Percentiles rank a stretch among this genome's conserved stretches.
These are phyloP conservation scores for Suillus paluster DNA, from an alignment of 768 basidiomycete genomes.

Conservation along the genomic window DNA sequence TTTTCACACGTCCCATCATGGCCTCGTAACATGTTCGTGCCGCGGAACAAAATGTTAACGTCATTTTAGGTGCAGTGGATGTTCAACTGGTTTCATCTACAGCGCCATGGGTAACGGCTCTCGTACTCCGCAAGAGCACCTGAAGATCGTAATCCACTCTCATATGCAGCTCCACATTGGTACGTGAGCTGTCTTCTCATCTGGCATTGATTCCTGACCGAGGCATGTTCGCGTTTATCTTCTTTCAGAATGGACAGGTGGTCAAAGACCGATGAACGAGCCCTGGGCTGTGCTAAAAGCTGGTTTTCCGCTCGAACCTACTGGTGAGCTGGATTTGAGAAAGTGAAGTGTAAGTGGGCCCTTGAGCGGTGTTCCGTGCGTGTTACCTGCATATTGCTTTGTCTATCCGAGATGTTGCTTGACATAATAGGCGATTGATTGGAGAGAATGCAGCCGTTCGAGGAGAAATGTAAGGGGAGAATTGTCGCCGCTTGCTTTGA, in stretches of 20 bases:
- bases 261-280: slow-evolving; percentile 33
- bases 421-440: neutral
- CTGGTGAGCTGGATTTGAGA: slow-evolving; percentile 24
- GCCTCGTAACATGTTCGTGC: neutral
- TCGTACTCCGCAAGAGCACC: slow-evolving; percentile 16
- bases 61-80: neutral
- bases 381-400: neutral
- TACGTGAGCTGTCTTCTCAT: neutral
- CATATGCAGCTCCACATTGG: slow-evolving; percentile 8
- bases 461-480: neutral
- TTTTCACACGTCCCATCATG: neutral
- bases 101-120: slow-evolving; percentile 10
- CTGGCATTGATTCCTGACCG: neutral
- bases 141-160: neutral
- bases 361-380: slow-evolving; percentile 13
- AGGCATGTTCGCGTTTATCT: slow-evolving; percentile 38
- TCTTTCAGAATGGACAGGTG: slow-evolving; percentile 32
- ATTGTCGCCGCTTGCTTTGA: too few species aligned
- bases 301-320: slow-evolving; percentile 30
- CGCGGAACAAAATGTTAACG: neutral
- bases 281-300: slow-evolving; percentile 27
- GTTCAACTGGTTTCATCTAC: neutral
- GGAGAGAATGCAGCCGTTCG: neutral
- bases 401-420: neutral
- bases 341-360: slow-evolving; percentile 26